phyloP scores from a whole-genome alignment of 2,329 filamentous ascomycete genomes.

The Tolypocladium capitatum region DNA sequence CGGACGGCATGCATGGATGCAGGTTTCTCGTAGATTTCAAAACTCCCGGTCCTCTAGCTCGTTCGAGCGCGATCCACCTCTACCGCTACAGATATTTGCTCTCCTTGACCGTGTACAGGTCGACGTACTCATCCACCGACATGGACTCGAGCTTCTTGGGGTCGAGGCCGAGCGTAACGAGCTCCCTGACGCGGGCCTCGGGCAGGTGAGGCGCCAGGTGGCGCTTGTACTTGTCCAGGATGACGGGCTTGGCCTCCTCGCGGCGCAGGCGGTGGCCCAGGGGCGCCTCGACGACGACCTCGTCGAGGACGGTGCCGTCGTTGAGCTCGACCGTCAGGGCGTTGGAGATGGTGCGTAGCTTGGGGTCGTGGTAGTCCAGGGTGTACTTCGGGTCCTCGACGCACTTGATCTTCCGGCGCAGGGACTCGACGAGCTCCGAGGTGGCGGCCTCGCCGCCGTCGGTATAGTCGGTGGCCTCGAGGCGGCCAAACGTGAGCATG shows the following conservation, averaged over 20 bases:
- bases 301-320: slow-evolving; percentile 81
- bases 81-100: slow-evolving; percentile 37
- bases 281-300: slow-evolving; percentile 86
- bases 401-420: slow-evolving; percentile 88
- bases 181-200: slow-evolving; percentile 63
- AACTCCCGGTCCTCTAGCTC: not conserved
- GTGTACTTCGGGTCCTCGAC: slow-evolving; percentile 95
- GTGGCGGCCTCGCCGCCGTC: slow-evolving; percentile 88
- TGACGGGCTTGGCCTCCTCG: slow-evolving; percentile 96
- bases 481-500: slow-evolving; percentile 90
- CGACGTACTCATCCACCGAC: slow-evolving; percentile 86
- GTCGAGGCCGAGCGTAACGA: slow-evolving; percentile 70
- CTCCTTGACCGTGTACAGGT: slow-evolving; percentile 57
- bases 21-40: not conserved
- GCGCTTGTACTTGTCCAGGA: slow-evolving; percentile 87
- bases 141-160: slow-evolving; percentile 61
- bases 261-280: slow-evolving; percentile 82
- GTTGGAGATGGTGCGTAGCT: slow-evolving; percentile 92
- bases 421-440: slow-evolving; percentile 75
- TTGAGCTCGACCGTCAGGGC: slow-evolving; percentile 89
- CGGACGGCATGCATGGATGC: not conserved
- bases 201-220: slow-evolving; percentile 77
- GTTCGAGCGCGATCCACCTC: not conserved
- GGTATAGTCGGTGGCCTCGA: slow-evolving; percentile 85
- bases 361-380: slow-evolving; percentile 85